Base-by-base conservation (phyloP, 2,329 filamentous ascomycete species). In the Immersiporthe knoxdaviesiana region DNA sequence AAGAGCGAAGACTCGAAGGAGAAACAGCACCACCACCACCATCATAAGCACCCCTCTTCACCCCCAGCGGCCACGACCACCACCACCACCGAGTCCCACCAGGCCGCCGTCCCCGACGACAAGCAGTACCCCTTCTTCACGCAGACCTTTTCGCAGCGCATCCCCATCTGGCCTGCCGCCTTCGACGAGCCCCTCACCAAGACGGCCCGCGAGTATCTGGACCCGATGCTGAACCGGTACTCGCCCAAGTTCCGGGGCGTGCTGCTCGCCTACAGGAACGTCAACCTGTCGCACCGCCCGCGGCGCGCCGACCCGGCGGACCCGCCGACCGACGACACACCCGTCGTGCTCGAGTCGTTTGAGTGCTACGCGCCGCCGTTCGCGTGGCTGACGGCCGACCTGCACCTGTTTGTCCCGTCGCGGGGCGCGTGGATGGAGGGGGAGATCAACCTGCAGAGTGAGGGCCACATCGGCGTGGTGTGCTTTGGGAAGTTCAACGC, bases 401-500 rank as follows among this genome's bases (percentile, higher is more conserved):
- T 97, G 72, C 84, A 97, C 59, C 82, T 98, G 24, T 97, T 97
- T 78, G 87, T 91, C 41, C 95, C 96, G 0, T 84, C 85, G 66
- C 87, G 88, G 60, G 92, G 92, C 47, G 88, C 90, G 11, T 89
- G 87, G 79, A 86, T 98, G 76, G 90, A 94, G 73, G 96, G 93
- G 14, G 90, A 86, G 73, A 87, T 97, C 68, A 96, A 95, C 75
- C 84, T 97, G 39, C 93, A 97, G 77, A 95, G 91, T 62, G 92
- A 96, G 74, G 93, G 93, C 8, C 93, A 97, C 76, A 85, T 99
- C 8, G 94, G 95, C 27, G 87, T 97, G 2, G 89, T 97, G 14
- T 96, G 93, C 78, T 94, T 93, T 81, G 95, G 95, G 78, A 88
- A 93, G 73, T 98, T 98, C 84, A 97, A 96, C 74, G 92, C 95